Evolutionary conservation across 176 grass and related monocot genomes (phyloP), one percentile per base, ranked within the genome.

Genomic region (Microstegium vimineum): DNA sequence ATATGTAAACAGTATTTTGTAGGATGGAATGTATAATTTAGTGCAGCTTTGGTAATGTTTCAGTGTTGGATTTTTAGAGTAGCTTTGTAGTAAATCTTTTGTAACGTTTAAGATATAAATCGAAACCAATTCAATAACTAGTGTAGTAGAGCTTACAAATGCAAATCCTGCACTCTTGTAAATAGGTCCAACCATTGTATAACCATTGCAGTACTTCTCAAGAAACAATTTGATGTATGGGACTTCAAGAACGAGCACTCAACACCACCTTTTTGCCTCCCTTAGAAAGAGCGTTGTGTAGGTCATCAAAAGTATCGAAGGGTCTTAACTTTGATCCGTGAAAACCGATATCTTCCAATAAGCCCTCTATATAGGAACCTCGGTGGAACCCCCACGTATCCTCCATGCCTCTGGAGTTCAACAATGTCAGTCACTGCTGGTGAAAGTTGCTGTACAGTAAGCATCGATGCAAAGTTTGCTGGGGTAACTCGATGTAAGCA

Each of bases 161-260:
- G 67, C 84, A 76, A 94, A 89, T 4, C 92, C 92, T 0, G 57
- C 86, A 26, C 34, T 85, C 72, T 75, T 91, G 52, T 62, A 81
- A 62, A 91, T 81, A 20, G 87, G 76, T 18, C 84, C 84, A 41
- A 86, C 77, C 86, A 94, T 87, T 20, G 56, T 67, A 28, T 84
- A 91, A 3, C 62, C 76, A 2, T 84, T 40, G 10, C 77, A 79
- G 45, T 94, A 22, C 1, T 89, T 70, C 0, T 42, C 63, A 16
- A 94, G 79, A 82, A 94, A 94, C 6, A 87, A 8, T 66, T 75
- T 86, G 57, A 91, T 62, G 60, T 89, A 91, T 8, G 89, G 13
- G 43, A 46, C 43, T 46, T 46, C 43, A 15, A 46, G 43, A 46
- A 46, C 43, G 43, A 46, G 43, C 13, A 16, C 43, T 15, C 43